These are phyloP conservation scores for Colletotrichum cuscutae DNA, from an alignment of 2,329 filamentous ascomycete genomes.

Conservation along the genomic window DNA sequence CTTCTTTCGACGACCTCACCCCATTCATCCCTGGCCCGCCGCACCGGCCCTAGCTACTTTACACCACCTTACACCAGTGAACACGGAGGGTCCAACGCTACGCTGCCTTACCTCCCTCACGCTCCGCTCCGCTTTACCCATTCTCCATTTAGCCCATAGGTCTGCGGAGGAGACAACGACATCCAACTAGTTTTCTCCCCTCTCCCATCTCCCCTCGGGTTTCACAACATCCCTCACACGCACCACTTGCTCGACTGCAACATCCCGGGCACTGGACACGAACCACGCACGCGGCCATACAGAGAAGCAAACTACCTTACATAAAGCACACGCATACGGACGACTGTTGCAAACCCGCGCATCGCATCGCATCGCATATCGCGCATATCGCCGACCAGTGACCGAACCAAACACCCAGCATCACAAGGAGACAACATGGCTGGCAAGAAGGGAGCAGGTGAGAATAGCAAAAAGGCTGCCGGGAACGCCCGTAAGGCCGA, in stretches of 20 bases:
- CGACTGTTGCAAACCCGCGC: constrained; percentile 18
- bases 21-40: background rate
- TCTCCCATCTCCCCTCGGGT: constrained; percentile 11
- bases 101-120: constrained; percentile 2
- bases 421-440: constrained; percentile 62
- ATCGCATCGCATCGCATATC: constrained; percentile 18
- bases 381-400: background rate
- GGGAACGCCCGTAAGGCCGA: constrained; percentile 96
- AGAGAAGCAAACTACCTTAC: background rate
- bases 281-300: constrained; percentile 17
- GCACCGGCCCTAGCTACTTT: background rate
- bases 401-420: constrained; percentile 2
- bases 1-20: background rate
- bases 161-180: constrained; percentile 27
- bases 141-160: constrained; percentile 10
- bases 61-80: background rate
- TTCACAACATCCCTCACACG: constrained; percentile 14
- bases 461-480: constrained; percentile 88
- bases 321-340: constrained; percentile 9
- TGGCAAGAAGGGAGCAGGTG: constrained; percentile 72
- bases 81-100: background rate
- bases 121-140: constrained; percentile 18
- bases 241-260: constrained; percentile 21
- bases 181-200: constrained; percentile 24
- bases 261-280: constrained; percentile 23